Percentiles rank a stretch among this genome's conserved stretches.
Conservation (phyloP, 495 filamentous ascomycete genomes). For the Cercophora sp. region DNA sequence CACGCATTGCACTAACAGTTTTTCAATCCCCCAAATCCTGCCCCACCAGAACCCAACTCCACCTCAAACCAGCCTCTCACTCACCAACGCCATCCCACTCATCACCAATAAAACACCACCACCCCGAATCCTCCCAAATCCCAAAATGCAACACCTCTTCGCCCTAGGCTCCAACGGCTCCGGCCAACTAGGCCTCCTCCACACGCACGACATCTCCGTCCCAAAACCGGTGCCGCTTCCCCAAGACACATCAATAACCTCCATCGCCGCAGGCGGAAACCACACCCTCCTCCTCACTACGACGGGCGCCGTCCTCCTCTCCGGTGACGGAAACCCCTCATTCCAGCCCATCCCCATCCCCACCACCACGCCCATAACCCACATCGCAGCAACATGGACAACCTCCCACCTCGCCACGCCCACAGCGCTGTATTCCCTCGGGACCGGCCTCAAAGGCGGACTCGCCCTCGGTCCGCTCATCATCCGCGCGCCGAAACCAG, state of each 20-base stretch:
- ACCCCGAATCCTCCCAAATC: neutral
- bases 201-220: slow-evolving; percentile 65
- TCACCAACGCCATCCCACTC: neutral
- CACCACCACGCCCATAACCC: slow-evolving; percentile 16
- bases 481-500: slow-evolving; percentile 22
- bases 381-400: slow-evolving; percentile 72
- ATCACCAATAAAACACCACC: neutral
- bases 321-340: slow-evolving; percentile 49
- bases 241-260: slow-evolving; percentile 11
- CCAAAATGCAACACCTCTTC: slow-evolving; percentile 51
- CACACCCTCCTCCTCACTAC: slow-evolving; percentile 70
- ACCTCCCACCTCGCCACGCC: slow-evolving; percentile 54
- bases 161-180: slow-evolving; percentile 91
- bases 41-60: no score
- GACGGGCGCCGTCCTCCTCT: slow-evolving; percentile 54
- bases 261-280: slow-evolving; percentile 74
- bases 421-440: slow-evolving; percentile 55
- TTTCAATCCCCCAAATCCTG: neutral
- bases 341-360: slow-evolving; percentile 10
- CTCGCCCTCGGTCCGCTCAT: slow-evolving; percentile 55
- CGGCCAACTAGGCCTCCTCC: slow-evolving; percentile 78
- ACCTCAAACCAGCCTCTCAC: neutral
- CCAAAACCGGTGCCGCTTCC: slow-evolving; percentile 58
- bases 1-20: no score
- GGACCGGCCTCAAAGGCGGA: slow-evolving; percentile 66